Conservation (phyloP, 2,329 filamentous ascomycete genomes). For the Claviceps pazoutovae region DNA sequence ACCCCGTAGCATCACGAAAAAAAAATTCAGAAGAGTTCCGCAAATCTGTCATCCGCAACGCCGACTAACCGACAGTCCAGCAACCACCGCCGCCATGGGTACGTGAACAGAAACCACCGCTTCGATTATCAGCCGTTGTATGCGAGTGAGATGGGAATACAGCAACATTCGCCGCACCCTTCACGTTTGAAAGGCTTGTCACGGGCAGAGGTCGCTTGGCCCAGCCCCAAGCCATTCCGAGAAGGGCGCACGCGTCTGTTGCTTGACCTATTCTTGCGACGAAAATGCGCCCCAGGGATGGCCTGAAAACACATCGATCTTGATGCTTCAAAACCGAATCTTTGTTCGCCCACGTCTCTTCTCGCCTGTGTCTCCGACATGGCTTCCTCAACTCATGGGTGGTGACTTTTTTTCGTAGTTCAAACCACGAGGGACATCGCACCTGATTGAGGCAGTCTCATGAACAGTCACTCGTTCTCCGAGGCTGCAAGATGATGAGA, state of each 20-base stretch:
- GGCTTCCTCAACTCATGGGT: constrained; percentile 1
- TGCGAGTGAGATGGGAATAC: constrained; percentile 30
- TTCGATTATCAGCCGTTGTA: constrained; percentile 26
- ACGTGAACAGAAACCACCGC: constrained; percentile 31
- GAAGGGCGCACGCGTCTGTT: constrained; percentile 10
- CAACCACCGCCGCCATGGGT: constrained; percentile 44
- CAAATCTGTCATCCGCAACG: constrained; percentile 14
- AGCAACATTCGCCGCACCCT: not conserved
- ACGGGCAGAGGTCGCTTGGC: not conserved
- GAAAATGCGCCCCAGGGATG: constrained; percentile 6
- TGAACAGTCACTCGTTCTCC: not conserved
- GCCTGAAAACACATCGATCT: not conserved
- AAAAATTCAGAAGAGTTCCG: constrained; percentile 9
- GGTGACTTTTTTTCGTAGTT: constrained; percentile 6
- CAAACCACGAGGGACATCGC: constrained; percentile 6
- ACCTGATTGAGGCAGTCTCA: not conserved
- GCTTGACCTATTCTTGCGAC: constrained; percentile 7
- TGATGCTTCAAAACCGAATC: not conserved
- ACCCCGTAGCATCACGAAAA: constrained; percentile 20
- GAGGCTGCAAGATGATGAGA: not conserved
- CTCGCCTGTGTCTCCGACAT: not conserved
- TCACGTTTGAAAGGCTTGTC: not conserved
- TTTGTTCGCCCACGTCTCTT: not conserved
- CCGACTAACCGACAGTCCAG: constrained; percentile 28
- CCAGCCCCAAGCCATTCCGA: not conserved